Percentiles rank a stretch among this genome's conserved stretches.
phyloP scores from a whole-genome alignment of 768 basidiomycete genomes.

The Botryobasidium botryosum region DNA sequence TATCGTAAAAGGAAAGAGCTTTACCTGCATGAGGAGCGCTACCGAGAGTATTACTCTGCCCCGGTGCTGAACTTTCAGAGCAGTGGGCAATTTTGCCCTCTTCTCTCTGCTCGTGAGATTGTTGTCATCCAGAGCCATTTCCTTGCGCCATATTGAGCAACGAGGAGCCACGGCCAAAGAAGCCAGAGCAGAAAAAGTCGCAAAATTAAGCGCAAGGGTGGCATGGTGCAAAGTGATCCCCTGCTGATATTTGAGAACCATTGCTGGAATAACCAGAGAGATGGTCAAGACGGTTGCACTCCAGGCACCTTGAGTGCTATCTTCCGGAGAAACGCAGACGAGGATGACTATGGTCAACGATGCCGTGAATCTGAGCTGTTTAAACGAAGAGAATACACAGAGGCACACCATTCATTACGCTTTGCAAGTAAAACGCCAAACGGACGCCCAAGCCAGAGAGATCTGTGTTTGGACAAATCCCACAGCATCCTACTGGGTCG shows the following conservation, averaged over 20 bases:
- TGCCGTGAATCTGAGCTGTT: background rate
- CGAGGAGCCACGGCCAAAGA: slow-evolving; percentile 1
- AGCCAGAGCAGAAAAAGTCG: slow-evolving; percentile 1
- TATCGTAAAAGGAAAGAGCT: no score
- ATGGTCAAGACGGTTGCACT: background rate
- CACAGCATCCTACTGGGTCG: no score
- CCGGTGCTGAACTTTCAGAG: background rate
- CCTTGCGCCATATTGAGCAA: background rate
- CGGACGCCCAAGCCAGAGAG: background rate
- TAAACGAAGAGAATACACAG: background rate
- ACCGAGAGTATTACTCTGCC: background rate
- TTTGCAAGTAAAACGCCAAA: background rate
- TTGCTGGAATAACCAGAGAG: background rate
- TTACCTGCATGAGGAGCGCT: background rate
- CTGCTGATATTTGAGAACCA: background rate
- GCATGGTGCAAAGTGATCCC: background rate
- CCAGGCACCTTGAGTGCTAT: background rate
- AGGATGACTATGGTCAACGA: background rate
- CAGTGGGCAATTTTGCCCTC: background rate
- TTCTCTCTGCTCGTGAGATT: background rate
- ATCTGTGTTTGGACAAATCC: background rate
- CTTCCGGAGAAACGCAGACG: background rate
- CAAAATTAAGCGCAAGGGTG: background rate
- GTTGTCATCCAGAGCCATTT: background rate
- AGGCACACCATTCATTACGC: background rate